Evolutionary conservation across 2,329 filamentous ascomycete genomes (phyloP).

Genomic region (Cadophora sp.): DNA sequence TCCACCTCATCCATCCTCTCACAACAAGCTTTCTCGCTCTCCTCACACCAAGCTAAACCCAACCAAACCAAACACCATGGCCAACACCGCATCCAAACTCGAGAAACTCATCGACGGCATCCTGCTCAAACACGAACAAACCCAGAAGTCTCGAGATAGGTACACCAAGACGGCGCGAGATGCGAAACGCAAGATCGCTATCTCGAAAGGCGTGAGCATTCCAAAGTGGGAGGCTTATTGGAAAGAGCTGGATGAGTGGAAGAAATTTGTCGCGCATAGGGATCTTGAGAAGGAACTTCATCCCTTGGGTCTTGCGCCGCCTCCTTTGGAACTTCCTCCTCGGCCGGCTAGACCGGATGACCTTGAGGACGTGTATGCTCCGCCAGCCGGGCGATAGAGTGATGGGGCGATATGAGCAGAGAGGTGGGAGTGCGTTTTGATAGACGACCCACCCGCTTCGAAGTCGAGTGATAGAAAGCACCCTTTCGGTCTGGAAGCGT

Average conservation of each 20-base stretch:
- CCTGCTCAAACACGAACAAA: constrained; percentile 12
- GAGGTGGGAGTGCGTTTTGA: neutral
- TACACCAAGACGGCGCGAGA: constrained; percentile 13
- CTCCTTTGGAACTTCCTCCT: neutral
- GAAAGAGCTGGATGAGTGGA: constrained; percentile 20
- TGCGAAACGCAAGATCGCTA: constrained; percentile 8
- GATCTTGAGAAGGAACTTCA: constrained; percentile 15
- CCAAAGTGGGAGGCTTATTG: constrained; percentile 18
- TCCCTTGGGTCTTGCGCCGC: constrained; percentile 13
- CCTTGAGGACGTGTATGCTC: constrained; percentile 8
- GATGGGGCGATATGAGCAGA: no score
- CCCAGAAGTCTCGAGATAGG: neutral
- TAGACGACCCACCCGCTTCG: neutral
- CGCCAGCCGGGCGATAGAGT: neutral
- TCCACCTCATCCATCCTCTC: neutral
- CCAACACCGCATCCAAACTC: neutral
- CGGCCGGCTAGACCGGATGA: constrained; percentile 3
- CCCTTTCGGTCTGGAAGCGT: neutral
- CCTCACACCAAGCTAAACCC: neutral
- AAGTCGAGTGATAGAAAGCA: neutral
- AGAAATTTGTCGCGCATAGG: constrained; percentile 2
- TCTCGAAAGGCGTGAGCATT: neutral
- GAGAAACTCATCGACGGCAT: constrained; percentile 10
- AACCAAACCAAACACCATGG: neutral
- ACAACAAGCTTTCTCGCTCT: neutral